Base-by-base conservation (phyloP, 768 basidiomycete genomes). In the Amanita pallidorosea region DNA sequence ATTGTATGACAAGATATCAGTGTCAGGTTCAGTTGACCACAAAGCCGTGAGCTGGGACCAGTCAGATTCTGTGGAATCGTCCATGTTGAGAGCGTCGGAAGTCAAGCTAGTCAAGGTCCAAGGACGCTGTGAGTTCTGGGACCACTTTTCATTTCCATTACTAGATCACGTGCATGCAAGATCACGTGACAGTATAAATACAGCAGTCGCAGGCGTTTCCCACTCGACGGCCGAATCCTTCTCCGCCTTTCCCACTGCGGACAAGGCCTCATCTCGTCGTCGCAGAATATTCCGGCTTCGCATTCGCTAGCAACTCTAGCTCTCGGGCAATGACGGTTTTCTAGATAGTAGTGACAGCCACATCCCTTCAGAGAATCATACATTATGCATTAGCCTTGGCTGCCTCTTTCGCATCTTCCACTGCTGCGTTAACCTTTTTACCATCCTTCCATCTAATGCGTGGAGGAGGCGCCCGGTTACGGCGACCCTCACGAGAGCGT, bases 401-500 rank as follows among this genome's bases (percentile, higher is more conserved):
- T 67, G 88, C 88, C 49, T 87, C 91, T 72, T 91, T 87, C 20
- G 93, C 93, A 54, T 92, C 93, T 42, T 82, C 86, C 33, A 96
- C 93, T 49, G 93, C 93, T 41, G 91, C 88, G 75, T 95, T 95
- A 68, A 94, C 84, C 77, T 92, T 90, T 80, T 96, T 89, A 54
- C 84, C 85, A 65, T 90, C 88, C 71, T 92, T 93, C 91, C 91
- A 97, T 59, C 95, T 79, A 57, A 97, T 72, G 56, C 96, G 88
- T 23, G 92, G 91, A 57, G 96, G 96, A 54, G 96, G 96, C 3
- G 90, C 86, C 69, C 96, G 91, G 83, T 96, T 98, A 70, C 95
- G 81, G 63, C 95, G 87, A 51, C 90, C 90, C 75, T 89, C 88
- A 56, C 87, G 80, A 54, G 96, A 97, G 56, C 96, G 91, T 45